Conservation (phyloP, 768 basidiomycete species). For the Lactarius vividus region DNA sequence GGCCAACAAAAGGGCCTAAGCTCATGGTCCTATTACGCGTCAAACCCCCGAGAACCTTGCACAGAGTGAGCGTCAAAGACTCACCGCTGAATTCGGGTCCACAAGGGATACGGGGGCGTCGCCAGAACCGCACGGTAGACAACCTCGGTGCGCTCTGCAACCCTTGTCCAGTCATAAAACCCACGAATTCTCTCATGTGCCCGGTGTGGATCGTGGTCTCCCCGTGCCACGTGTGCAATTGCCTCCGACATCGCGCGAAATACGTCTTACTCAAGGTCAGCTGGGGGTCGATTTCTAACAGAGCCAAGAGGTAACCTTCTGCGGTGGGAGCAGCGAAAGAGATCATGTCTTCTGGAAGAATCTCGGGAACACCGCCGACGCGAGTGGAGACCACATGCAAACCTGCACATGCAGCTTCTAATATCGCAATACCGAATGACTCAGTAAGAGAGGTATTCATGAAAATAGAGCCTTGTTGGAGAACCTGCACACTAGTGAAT, state of each 20-base stretch:
- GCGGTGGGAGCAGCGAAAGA: constrained; percentile 92
- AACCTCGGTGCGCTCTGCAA: constrained; percentile 75
- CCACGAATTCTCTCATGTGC: constrained; percentile 76
- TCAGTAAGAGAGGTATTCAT: constrained; percentile 96
- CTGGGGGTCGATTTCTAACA: neutral
- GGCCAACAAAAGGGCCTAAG: constrained; percentile 77
- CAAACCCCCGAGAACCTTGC: neutral
- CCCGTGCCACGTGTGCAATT: constrained; percentile 61
- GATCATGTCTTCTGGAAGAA: constrained; percentile 92
- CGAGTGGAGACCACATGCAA: constrained; percentile 91
- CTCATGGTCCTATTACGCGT: constrained; percentile 59
- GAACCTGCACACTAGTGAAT: constrained; percentile 50
- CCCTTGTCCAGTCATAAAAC: constrained; percentile 86
- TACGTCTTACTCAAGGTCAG: constrained; percentile 54
- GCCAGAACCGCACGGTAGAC: constrained; percentile 74
- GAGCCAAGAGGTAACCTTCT: constrained; percentile 61
- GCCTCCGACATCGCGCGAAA: constrained; percentile 81
- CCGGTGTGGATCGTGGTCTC: constrained; percentile 66
- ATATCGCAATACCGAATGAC: constrained; percentile 94
- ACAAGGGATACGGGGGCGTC: constrained; percentile 63
- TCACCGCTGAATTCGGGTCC: constrained; percentile 75
- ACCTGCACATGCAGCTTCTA: constrained; percentile 94
- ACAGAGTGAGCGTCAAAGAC: neutral
- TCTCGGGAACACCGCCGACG: constrained; percentile 95
- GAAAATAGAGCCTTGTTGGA: constrained; percentile 84